Evolutionary conservation across 805 yeast genomes (phyloP), one percentile per base, ranked within the genome.

Genomic region (Metschnikowia chrysomelidarum): DNA sequence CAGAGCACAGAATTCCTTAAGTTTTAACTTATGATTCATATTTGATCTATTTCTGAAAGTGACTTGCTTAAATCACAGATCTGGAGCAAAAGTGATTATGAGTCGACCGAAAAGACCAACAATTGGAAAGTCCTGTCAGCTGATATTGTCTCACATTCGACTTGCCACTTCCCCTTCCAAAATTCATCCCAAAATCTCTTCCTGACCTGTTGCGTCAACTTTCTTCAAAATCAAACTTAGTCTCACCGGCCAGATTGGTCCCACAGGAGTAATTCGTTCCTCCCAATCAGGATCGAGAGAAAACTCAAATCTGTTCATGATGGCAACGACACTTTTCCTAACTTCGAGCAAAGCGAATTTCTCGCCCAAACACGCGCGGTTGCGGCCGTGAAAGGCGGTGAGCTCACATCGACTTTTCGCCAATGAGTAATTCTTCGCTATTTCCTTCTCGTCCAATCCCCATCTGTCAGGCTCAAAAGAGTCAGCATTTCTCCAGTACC

Each of bases 361-460:
- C 45, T 78, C 82, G 4, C 83, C 83, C 13, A 78, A 51, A 50
- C 83, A 78, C 0, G 81, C 80, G 28, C 83, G 55, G 43, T 62
- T 71, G 7, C 82, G 69, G 5, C 83, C 83, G 50, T 77, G 82
- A 42, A 77, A 77, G 0, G 80, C 69, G 3, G 77, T 70, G 12
- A 77, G 50, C 7, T 60, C 62, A 6, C 73, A 65, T n/a, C 50
- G 53, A 27, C 71, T 60, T 47, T 77, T 77, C 7, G 74, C 64
- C 11, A 43, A 46, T 24, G 59, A 59, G 61, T 72, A 78, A 11
- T 52, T 64, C 15, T 46, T 50, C 21, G 50, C 48, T 3, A 77
- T 60, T 7, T 67, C 69, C 2, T 60, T 62, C 2, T 56, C 49
- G 1, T 51, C 50, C 0, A 12, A 16, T 0, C 82, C 82, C 83